Evolutionary conservation across 1,139 yeast species (phyloP), one percentile per base, ranked within the genome.

Genomic region (Scheffersomyces stambukii): DNA sequence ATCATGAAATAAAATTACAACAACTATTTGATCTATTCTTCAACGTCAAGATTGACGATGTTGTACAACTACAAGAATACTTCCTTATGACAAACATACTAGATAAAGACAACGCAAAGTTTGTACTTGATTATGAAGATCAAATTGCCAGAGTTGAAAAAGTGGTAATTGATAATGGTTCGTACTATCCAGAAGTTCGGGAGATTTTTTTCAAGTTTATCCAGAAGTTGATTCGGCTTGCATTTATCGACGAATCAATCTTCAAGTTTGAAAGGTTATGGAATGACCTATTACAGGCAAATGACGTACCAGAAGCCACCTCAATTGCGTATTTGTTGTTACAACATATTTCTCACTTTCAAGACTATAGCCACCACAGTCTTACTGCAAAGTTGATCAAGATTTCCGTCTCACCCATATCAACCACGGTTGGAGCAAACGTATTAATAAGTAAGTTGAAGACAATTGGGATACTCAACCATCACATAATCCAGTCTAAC

Each of bases 51-150:
- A 52, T 61, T 32, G 48, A 46, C 14, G 73, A 67, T 39, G 51
- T 65, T 4, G 49, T 67, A 4, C 70, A 63, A 36, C 50, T 50
- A 25, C 74, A 67, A 41, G 52, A 61, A 2, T 45, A 60, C 24
- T 72, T 65, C 41, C 40, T 61, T 35, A 43, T 65, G 32, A 57
- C 48, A 24, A 63, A 66, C 36, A 31, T 58, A 17, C 32, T 62
- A 36, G 41, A 48, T 19, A 19, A 18, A 8, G 33, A 24, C 1
- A 38, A 51, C 13, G 49, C 53, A 3, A n/a, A n/a, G n/a, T n/a
- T n/a, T n/a, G n/a, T n/a, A n/a, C n/a, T n/a, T n/a, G n/a, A n/a
- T n/a, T n/a, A n/a, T n/a, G n/a, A n/a, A n/a, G 23, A 33, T 6
- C 14, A 18, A 4, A 40, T 51, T 3, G 23, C 48, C 3, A 19